These are phyloP conservation scores for Coemansia sp. DNA, from an alignment of 192 early-diverging fungal genomes.

Conservation along the genomic window DNA sequence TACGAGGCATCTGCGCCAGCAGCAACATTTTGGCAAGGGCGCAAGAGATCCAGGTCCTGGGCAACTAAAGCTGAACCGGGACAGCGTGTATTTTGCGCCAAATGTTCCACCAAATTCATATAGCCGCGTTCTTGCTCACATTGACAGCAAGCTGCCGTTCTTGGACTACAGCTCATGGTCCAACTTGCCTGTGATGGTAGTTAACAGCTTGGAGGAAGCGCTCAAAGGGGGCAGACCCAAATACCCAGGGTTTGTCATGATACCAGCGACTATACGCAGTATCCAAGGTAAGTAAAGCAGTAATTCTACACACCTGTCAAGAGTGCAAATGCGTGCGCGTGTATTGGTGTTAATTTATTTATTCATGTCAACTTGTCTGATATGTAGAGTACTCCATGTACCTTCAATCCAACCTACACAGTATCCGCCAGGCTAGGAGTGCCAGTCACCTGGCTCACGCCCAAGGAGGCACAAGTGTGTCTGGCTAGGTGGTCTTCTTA, in stretches of 20 bases:
- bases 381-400: constrained; percentile 24
- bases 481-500: not conserved
- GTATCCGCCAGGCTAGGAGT: constrained; percentile 9
- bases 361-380: not conserved
- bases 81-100: constrained; percentile 40
- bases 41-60: constrained; percentile 12
- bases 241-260: constrained; percentile 46
- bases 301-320: not conserved
- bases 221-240: constrained; percentile 14
- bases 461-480: not conserved
- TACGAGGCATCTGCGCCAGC: not conserved
- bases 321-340: not conserved
- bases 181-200: constrained; percentile 51
- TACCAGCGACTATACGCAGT: constrained; percentile 16
- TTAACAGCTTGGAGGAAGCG: constrained; percentile 29
- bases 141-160: constrained; percentile 35
- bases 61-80: constrained; percentile 18
- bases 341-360: not conserved
- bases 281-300: constrained; percentile 11
- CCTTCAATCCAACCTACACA: constrained; percentile 14
- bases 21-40: not conserved
- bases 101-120: constrained; percentile 28
- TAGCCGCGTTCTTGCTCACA: constrained; percentile 1
- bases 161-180: constrained; percentile 40
- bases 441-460: constrained; percentile 2